Base-by-base conservation (phyloP, 1,139 yeast genomes). In the Saccharomyces hybrid region DNA sequence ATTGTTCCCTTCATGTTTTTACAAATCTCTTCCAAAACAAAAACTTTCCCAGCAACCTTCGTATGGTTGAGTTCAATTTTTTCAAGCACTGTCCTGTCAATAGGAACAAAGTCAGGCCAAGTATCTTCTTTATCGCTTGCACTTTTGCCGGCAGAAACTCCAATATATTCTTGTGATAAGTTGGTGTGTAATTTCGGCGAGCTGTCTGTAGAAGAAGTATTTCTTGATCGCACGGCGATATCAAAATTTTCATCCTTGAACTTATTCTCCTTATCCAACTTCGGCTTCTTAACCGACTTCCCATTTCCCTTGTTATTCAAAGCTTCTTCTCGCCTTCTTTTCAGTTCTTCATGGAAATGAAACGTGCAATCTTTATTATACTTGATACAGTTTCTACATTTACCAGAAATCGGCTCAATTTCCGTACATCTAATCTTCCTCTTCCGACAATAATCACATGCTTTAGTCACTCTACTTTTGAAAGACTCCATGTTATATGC, bases 371-470 rank as follows among this genome's bases (percentile, higher is more conserved):
- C 56, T 2, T 59, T 56, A 25, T 59, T 55, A 47, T 59, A 65
- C 49, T 62, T 67, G 19, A 55, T 56, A 57, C 70, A 66, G 54
- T 66, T 66, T 27, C 59, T 50, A 55, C 70, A 67, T 57, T 60
- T 65, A 13, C 59, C 58, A 2, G 58, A 56, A 7, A 49, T 44
- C 2, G 61, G 58, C 52, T 64, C 57, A 6, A 65, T 47, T 5
- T 67, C 64, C 47, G 65, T 69, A 59, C 74, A 71, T 55, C 69
- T 70, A 49, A 70, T 66, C 54, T 71, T 71, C 42, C 73, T 62
- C 50, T 60, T 68, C 51, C 74, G 64, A 57, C 74, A 71, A 53
- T 67, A 68, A 48, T 69, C 68, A 58, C 75, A 71, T 7, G 75
- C 75, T 51, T 63, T 62, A 13, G 70, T 55, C 13, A 67, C 71